A percentile compares a stretch with the other conserved stretches of the same genome.
These are phyloP conservation scores for Populus nigra DNA, from an alignment of 345 rosid species.

Conservation along the genomic window DNA sequence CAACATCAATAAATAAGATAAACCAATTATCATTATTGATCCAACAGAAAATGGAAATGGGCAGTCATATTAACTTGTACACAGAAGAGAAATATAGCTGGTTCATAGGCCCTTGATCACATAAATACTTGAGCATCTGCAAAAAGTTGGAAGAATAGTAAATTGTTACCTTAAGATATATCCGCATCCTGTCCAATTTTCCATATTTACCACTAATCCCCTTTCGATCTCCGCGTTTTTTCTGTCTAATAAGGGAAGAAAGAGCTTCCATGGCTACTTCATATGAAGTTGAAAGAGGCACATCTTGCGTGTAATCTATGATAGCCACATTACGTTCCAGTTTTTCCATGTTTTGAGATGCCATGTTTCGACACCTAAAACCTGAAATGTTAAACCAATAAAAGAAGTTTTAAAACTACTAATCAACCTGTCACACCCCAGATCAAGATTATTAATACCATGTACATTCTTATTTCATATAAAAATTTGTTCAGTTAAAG, in stretches of 20 bases:
- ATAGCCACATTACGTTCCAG: conserved; percentile 23
- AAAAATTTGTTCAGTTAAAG: not conserved
- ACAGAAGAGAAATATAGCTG: not conserved
- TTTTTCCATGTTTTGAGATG: conserved; percentile 41
- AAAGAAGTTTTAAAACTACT: conserved; percentile 16
- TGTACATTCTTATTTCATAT: not conserved
- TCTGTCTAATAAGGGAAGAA: conserved; percentile 69
- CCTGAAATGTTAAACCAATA: conserved; percentile 37
- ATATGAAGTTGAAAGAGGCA: conserved; percentile 48
- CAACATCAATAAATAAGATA: not conserved
- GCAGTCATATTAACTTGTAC: not conserved
- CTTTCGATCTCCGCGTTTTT: conserved; percentile 53
- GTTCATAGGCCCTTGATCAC: not conserved
- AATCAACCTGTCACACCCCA: not conserved
- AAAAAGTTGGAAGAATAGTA: not conserved
- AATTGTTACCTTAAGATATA: conserved; percentile 64
- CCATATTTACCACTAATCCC: conserved; percentile 39
- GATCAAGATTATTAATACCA: not conserved
- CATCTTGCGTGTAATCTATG: conserved; percentile 36
- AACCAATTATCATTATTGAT: not conserved
- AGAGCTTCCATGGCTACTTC: conserved; percentile 85
- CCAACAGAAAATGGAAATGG: not conserved
- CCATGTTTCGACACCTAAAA: conserved; percentile 33
- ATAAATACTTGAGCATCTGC: conserved; percentile 7
- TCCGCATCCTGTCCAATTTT: conserved; percentile 63